Evolutionary conservation across 164 flowering plant species (phyloP), one percentile per base, ranked within the genome.

Genomic region (Stephania yunnanensis): DNA sequence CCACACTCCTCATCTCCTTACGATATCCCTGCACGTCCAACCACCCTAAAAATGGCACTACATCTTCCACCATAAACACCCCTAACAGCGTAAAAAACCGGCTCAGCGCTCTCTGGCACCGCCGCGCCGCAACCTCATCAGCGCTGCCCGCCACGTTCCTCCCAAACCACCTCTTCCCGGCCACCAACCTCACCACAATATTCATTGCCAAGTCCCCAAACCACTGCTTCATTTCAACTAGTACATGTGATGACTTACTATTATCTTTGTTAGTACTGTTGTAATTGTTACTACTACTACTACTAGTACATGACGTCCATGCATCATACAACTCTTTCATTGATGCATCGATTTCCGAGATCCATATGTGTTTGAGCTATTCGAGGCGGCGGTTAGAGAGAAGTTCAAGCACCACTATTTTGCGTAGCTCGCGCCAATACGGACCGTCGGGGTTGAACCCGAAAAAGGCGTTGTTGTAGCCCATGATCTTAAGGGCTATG

Each of bases 171-270:
- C 79, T 25, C 42, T 77, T 77, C 50, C 79, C 75, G 1, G 67
- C 75, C 31, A 77, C 74, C 71, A 71, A 72, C 30, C 71, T 55
- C 20, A 73, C 42, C 5, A 25, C 61, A 36, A 73, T 50, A 19
- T 78, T 78, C 1, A 50, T 71, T 15, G 79, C 52, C 71, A 77
- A 36, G n/a, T 72, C 53, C 10, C 65, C 42, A 53, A 77, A 72
- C 72, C 72, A 72, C 68, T 29, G 13, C 22, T 67, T 50, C 71
- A 77, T 72, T 5, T 72, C 79, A 6, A 77, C 58, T 29, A 50
- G 5, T 4, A 68, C 75, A 3, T 25, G 25, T 25, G 64, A 20
- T 5, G 10, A 25, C 25, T 25, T 19, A 10, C 13, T 13, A 1
- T 6, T 7, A 19, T 19, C 19, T 52, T 65, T 48, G 10, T 46